Percentiles rank a stretch among this genome's conserved stretches.
These are phyloP conservation scores for Diplodia sapinea DNA, from an alignment of 2,329 filamentous ascomycete genomes.

Conservation along the genomic window DNA sequence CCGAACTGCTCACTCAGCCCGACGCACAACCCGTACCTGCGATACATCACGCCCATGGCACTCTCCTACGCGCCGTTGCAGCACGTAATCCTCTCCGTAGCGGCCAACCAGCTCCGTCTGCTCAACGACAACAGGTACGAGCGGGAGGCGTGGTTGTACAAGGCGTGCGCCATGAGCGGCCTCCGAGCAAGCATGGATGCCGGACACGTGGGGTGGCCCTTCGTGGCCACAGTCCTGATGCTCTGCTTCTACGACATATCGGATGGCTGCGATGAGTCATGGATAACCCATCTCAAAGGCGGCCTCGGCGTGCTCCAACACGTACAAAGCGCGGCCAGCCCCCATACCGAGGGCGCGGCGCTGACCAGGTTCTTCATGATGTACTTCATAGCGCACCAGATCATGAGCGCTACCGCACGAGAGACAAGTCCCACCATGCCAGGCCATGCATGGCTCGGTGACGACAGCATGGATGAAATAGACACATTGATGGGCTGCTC, in stretches of 20 bases:
- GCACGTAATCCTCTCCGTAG: conserved; percentile 40
- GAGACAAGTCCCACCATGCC: conserved; percentile 32
- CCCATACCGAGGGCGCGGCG: conserved; percentile 33
- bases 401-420: conserved; percentile 39
- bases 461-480: conserved; percentile 40
- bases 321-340: conserved; percentile 18
- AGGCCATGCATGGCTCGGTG: conserved; percentile 35
- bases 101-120: conserved; percentile 41
- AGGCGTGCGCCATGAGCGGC: conserved; percentile 38
- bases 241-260: conserved; percentile 46
- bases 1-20: conserved; percentile 42
- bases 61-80: conserved; percentile 37
- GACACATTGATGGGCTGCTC: conserved; percentile 44
- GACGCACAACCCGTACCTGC: conserved; percentile 41
- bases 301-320: conserved; percentile 39
- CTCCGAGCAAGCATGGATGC: conserved; percentile 37
- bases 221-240: conserved; percentile 43
- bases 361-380: conserved; percentile 39
- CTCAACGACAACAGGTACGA: conserved; percentile 38
- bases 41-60: conserved; percentile 37
- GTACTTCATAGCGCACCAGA: conserved; percentile 46
- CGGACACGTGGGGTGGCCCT: conserved; percentile 35
- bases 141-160: conserved; percentile 38
- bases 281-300: conserved; percentile 43
- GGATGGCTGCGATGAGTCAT: conserved; percentile 42